Conservation (phyloP, 2,329 filamentous ascomycete genomes). For the Colletotrichum musae region DNA sequence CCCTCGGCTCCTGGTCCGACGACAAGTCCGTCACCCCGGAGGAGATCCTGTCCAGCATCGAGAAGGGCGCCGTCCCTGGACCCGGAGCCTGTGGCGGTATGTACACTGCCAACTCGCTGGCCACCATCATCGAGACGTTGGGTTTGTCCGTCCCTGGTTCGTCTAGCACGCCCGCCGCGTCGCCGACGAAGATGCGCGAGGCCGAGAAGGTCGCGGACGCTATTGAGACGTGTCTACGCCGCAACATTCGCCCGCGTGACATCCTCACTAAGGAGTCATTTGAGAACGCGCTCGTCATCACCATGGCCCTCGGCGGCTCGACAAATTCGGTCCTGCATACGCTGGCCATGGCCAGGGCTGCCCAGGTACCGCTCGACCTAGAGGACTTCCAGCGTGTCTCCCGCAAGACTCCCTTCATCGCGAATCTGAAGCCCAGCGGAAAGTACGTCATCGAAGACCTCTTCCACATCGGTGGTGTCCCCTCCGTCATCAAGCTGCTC, state of each 20-base stretch:
- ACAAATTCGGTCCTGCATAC: conserved; percentile 93
- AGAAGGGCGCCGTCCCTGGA: conserved; percentile 78
- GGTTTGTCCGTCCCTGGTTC: conserved; percentile 87
- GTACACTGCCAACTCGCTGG: conserved; percentile 97
- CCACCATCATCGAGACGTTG: conserved; percentile 90
- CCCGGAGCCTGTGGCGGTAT: conserved; percentile 84
- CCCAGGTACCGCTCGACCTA: conserved; percentile 81
- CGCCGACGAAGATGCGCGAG: conserved; percentile 87
- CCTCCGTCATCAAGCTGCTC: conserved; percentile 87
- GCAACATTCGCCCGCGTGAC: conserved; percentile 85
- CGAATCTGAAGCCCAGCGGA: conserved; percentile 87
- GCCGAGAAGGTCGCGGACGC: conserved; percentile 85
- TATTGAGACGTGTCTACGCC: conserved; percentile 84
- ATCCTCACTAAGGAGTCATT: conserved; percentile 85
- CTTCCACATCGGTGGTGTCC: conserved; percentile 87
- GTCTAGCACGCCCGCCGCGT: conserved; percentile 84
- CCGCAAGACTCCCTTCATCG: conserved; percentile 87
- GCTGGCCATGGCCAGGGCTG: conserved; percentile 90
- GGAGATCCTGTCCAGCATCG: conserved; percentile 70
- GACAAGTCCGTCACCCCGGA: conserved; percentile 82
- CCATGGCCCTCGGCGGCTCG: conserved; percentile 89
- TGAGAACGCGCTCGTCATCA: conserved; percentile 90
- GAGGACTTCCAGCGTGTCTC: conserved; percentile 88
- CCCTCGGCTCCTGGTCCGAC: conserved; percentile 73
- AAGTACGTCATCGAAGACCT: conserved; percentile 91